A percentile compares a stretch with the other conserved stretches of the same genome.
Evolutionary conservation across 805 yeast species (phyloP).

Genomic region (Candida maris): DNA sequence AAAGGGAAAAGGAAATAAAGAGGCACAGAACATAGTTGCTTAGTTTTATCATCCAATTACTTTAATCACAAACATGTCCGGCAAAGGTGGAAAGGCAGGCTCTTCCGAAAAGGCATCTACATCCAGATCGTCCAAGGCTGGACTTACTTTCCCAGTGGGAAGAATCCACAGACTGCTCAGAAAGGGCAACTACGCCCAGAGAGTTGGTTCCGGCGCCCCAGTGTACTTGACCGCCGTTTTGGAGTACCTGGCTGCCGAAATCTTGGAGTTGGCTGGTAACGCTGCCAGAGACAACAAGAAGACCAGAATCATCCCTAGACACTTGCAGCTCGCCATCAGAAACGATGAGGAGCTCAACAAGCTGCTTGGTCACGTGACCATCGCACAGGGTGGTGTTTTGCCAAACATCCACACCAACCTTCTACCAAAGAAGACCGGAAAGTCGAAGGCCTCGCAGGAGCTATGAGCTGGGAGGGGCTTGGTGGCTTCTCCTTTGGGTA

Average conservation of each 20-base stretch:
- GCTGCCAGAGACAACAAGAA: conserved; percentile 99
- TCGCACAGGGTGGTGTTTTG: conserved; percentile 98
- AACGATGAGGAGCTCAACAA: conserved; percentile 98
- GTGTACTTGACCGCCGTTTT: conserved; percentile 94
- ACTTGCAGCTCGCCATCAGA: conserved; percentile 97
- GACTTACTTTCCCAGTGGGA: conserved; percentile 99
- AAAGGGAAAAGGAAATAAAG: too few species aligned
- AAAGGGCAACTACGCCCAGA: conserved; percentile 97
- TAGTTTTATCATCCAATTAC: too few species aligned
- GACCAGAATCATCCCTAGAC: conserved; percentile 98
- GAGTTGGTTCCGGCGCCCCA: conserved; percentile 99
- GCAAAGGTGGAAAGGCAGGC: conserved; percentile 93
- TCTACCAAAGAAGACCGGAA: conserved; percentile 59
- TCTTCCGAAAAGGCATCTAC: conserved; percentile 92
- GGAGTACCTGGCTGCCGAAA: conserved; percentile 97
- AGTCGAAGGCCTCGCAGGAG: conserved; percentile 55
- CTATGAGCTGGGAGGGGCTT: conserved; percentile 34
- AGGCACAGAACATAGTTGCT: too few species aligned
- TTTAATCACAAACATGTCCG: conserved; percentile 44
- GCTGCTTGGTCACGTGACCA: conserved; percentile 86
- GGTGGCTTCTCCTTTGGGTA: conserved; percentile 8
- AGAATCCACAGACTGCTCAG: conserved; percentile 96
- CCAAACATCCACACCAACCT: conserved; percentile 95
- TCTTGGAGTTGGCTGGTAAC: conserved; percentile 96
- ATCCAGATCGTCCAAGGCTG: conserved; percentile 98